Percentiles rank a stretch among this genome's conserved stretches.
These are phyloP conservation scores for Xylaria venustula DNA, from an alignment of 495 filamentous ascomycete genomes.

Conservation along the genomic window DNA sequence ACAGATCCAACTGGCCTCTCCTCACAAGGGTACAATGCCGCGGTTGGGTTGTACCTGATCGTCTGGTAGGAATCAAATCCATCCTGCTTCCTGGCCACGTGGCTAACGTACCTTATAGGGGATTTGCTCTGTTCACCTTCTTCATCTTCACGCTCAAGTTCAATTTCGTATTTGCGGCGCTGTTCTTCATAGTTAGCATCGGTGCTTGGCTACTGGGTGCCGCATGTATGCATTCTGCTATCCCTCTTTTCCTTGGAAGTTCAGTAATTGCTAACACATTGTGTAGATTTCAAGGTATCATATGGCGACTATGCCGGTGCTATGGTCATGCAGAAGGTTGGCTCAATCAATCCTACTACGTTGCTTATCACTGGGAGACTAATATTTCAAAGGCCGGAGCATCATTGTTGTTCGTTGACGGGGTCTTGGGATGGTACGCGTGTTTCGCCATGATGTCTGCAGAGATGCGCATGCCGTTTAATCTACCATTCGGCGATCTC, in stretches of 20 bases:
- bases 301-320: constrained; percentile 43
- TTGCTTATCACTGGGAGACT: neutral
- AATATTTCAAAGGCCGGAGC: constrained; percentile 23
- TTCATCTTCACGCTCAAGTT: constrained; percentile 55
- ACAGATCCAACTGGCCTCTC: constrained; percentile 40
- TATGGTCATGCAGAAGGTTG: constrained; percentile 43
- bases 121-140: constrained; percentile 55
- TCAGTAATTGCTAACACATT: neutral
- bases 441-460: constrained; percentile 32
- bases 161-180: constrained; percentile 50
- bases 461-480: constrained; percentile 37
- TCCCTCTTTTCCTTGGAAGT: neutral
- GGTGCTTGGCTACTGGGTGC: constrained; percentile 49
- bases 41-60: constrained; percentile 49
- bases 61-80: constrained; percentile 36
- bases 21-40: constrained; percentile 47
- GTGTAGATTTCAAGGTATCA: constrained; percentile 42
- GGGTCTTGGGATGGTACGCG: constrained; percentile 39
- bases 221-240: constrained; percentile 26
- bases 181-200: constrained; percentile 50
- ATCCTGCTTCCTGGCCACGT: neutral
- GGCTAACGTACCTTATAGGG: constrained; percentile 13
- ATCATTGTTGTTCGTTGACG: constrained; percentile 34
- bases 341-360: constrained; percentile 1
- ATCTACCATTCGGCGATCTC: constrained; percentile 38